A percentile compares a stretch with the other conserved stretches of the same genome.
These are phyloP conservation scores for Rhodotorula paludigena DNA, from an alignment of 768 basidiomycete genomes.

Conservation along the genomic window DNA sequence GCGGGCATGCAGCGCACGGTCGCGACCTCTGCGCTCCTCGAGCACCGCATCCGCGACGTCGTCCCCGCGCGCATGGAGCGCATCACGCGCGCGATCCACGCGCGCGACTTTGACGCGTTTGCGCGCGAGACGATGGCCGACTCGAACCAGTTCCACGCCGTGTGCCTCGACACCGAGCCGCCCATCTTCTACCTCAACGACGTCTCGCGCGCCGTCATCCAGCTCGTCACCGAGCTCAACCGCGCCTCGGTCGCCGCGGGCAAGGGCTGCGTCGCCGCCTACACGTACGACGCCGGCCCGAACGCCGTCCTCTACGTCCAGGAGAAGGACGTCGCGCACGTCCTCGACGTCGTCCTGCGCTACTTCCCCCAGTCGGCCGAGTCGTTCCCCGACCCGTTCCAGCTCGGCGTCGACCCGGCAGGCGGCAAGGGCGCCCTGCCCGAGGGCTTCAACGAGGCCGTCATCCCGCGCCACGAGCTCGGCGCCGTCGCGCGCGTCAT, in stretches of 20 bases:
- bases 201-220: slow-evolving; percentile 86
- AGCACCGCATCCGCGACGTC: slow-evolving; percentile 78
- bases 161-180: slow-evolving; percentile 90
- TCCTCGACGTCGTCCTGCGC: slow-evolving; percentile 66
- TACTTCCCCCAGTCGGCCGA: slow-evolving; percentile 74
- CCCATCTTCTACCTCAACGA: slow-evolving; percentile 99
- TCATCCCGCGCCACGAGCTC: slow-evolving; percentile 47
- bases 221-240: slow-evolving; percentile 87
- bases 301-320: slow-evolving; percentile 95
- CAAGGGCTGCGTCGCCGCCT: slow-evolving; percentile 73
- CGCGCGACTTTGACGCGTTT: slow-evolving; percentile 78
- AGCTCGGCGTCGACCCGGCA: slow-evolving; percentile 18
- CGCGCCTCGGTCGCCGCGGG: slow-evolving; percentile 61
- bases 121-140: slow-evolving; percentile 92
- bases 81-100: slow-evolving; percentile 73
- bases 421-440: slow-evolving; percentile 48
- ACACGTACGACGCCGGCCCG: slow-evolving; percentile 98
- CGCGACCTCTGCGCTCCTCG: slow-evolving; percentile 78
- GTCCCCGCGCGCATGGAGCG: slow-evolving; percentile 80
- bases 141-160: slow-evolving; percentile 98
- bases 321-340: slow-evolving; percentile 67
- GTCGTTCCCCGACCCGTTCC: slow-evolving; percentile 64
- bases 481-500: slow-evolving; percentile 85
- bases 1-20: slow-evolving; percentile 97
- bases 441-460: slow-evolving; percentile 41